Evolutionary conservation across 2,329 filamentous ascomycete genomes (phyloP), one percentile per base, ranked within the genome.

Genomic region (Hyphodiscus sp.): DNA sequence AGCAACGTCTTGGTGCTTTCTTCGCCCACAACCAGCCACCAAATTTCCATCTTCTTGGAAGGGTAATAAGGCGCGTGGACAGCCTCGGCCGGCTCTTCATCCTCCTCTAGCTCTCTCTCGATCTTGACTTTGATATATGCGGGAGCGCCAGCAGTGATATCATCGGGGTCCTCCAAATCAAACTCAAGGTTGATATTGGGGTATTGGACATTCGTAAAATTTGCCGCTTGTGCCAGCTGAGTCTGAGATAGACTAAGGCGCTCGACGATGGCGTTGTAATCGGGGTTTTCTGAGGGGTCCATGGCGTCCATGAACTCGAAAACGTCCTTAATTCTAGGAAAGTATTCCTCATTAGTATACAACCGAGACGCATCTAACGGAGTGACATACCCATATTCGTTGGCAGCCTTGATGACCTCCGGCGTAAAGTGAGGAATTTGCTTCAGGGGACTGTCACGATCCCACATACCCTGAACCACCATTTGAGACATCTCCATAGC

Each of bases 401-500:
- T 87, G 45, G 89, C 90, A 59, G 83, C 87, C 71, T 92, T 87
- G 62, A 97, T 85, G 49, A 87, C 86, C 57, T 92, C 86, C 41
- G 86, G 81, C 16, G 86, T 83, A 70, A 97, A 97, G 74, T 97
- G 90, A 62, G 94, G 94, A 66, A 99, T 96, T 72, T 99, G 94
- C 75, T 96, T 96, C 61, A 99, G 79, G 41, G 94, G 91, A 65
- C 89, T 95, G 70, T 99, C 94, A 54, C 91, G 87, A 73, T 99
- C 92, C 94, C 94, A 99, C 89, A 97, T 96, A 48, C 87, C 91
- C 73, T 99, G 94, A 2, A 99, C 91, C 50, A 95, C 89, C 94
- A 99, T 99, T 69, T 99, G 94, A 13, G 89, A 95, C 81, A 99
- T 90, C 70, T 99, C 94, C 92, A 99, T 99, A 26, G 94, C 94